Percentiles rank a stretch among this genome's conserved stretches.
Conservation (phyloP, 371 early-diverging fungal species). For the Mucor racemosus region DNA sequence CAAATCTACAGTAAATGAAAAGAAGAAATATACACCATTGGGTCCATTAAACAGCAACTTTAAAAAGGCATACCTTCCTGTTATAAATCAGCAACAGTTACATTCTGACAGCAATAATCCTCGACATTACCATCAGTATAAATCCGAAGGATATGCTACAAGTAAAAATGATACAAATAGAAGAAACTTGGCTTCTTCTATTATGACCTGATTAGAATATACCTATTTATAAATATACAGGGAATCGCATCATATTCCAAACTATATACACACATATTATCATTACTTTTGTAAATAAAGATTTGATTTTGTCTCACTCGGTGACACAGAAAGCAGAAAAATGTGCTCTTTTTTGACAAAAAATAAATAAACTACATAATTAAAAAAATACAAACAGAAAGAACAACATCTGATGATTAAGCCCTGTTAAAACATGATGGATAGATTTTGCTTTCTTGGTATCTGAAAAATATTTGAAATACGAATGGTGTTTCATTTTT, state of each 20-base stretch:
- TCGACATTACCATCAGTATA: constrained; percentile 2
- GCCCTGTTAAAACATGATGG: background rate
- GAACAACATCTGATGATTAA: too few relatives aligned
- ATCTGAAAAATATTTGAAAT: too few relatives aligned
- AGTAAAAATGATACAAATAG: background rate
- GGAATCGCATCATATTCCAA: too few relatives aligned
- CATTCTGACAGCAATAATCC: background rate
- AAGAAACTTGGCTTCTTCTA: constrained; percentile 7
- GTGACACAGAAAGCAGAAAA: too few relatives aligned
- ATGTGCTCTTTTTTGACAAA: too few relatives aligned
- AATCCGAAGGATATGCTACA: constrained; percentile 14
- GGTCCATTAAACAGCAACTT: background rate
- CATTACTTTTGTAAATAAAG: background rate
- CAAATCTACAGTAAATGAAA: background rate
- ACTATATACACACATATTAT: too few relatives aligned
- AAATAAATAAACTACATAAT: too few relatives aligned
- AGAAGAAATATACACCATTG: constrained; percentile 3
- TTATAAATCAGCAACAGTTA: background rate
- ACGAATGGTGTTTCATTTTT: too few relatives aligned
- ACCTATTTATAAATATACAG: background rate
- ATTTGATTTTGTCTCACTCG: too few relatives aligned
- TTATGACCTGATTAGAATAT: background rate
- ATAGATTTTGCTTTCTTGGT: too few relatives aligned
- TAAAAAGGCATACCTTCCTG: constrained; percentile 6
- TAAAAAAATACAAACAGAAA: too few relatives aligned